Base-by-base conservation (phyloP, 257 asterid genomes). In the Gentiana straminea region DNA sequence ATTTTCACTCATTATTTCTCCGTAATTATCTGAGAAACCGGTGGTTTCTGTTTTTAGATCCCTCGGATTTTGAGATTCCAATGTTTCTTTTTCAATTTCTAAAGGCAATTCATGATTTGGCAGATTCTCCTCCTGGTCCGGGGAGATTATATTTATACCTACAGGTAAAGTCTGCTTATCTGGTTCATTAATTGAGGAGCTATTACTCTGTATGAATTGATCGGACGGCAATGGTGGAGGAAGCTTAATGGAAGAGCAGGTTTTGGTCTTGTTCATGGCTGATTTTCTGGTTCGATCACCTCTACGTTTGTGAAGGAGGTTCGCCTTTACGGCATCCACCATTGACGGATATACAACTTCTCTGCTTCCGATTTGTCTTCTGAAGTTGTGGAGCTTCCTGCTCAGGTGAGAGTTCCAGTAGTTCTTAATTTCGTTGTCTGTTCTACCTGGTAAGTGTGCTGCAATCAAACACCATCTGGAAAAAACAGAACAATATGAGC, bases 391-490 rank as follows among this genome's bases (percentile, higher is more conserved):
- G 32, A 81, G 52, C 57, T 76, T 84, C 61, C 94, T 66, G 72
- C 97, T 74, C 7, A 90, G 49, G 57, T 84, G 97, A 55, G 96
- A 90, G 65, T 86, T 89, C 95, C 97, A 89, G 55, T 89, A 86
- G 36, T 89, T 89, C 36, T 89, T 89, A 0, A 89, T 79, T 73
- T 89, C 97, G 79, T 89, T 89, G 88, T 89, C 97, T 67, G 97
- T 89, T 81, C 97, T 77, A 76, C 98, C 95, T 24, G 94, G 86
- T 57, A 90, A 72, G 55, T 82, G 68, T 15, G 71, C 85, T 0
- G 95, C 94, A 32, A 90, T 90, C 33, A 87, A 7, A 3, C 96
- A 86, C 98, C 96, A 90, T 70, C 95, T 89, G 39, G 60, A 67
- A 12, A 34, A 0, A 4, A 10, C 13, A 33, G 13, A 13, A 50